Base-by-base conservation (phyloP, 2,329 filamentous ascomycete species). In the Aspergillus candidus region DNA sequence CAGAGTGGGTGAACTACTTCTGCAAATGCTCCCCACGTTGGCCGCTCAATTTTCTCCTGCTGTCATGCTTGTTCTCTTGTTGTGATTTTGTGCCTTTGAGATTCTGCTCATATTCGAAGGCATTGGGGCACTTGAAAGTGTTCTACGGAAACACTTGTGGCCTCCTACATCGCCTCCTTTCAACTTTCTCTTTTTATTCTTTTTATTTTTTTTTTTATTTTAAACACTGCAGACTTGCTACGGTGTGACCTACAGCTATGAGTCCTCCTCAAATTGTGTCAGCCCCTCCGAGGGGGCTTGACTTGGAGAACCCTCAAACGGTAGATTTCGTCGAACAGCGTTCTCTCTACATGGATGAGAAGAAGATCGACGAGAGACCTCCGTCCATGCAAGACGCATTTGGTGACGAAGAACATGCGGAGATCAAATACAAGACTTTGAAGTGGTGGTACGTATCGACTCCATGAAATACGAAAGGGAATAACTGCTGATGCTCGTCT, bases 401-500 rank as follows among this genome's bases (percentile, higher is more conserved):
- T 51, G 66, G 67, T 7, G 53, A 70, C 45, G 67, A 70, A 48
- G 60, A 63, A 32, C 52, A 56, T 32, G 60, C 65, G 4, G 69
- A 72, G 44, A 68, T 77, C 43, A 70, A 77, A 48, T 77, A 76
- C 56, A 72, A 72, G 51, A 72, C 71, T 0, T 66, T 75, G 63
- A 64, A 64, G 44, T 78, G 74, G 75, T 63, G 60, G 60, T 61
- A 57, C 36, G 57, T 47, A 50, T 40, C 31, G 12, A 38, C n/a
- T 31, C 30, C 22, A 27, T 27, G 5, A 7, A 27, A 27, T 8
- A 3, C 22, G 7, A 27, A 27, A 12, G 39, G 27, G 15, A 10
- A 10, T 45, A 32, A 13, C 22, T 5, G 11, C 31, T 27, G 6
- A 22, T 17, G 46, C 40, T 46, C 70, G 66, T 66, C 66, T 61